These are phyloP conservation scores for Poterioochromonas sp. DNA, from an alignment of 352 stramenopile species.

Conservation along the genomic window DNA sequence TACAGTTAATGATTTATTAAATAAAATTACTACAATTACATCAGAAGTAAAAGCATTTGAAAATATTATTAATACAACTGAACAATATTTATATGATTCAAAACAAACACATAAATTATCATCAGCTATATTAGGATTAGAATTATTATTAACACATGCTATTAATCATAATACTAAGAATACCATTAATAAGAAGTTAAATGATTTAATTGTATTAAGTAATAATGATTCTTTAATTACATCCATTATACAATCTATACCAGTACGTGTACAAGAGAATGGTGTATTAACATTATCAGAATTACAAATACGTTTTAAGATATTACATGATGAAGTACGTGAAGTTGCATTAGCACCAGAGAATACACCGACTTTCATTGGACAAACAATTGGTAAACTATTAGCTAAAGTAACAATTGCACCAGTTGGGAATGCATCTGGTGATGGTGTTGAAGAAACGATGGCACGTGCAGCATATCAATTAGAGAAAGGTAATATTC, in stretches of 20 bases:
- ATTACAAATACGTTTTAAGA: constrained; percentile 18
- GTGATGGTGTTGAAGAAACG: constrained; percentile 12
- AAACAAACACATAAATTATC: background rate
- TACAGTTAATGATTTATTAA: background rate
- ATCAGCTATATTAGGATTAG: background rate
- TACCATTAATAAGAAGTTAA: background rate
- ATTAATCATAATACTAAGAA: background rate
- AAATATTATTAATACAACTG: background rate
- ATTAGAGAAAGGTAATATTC: constrained; percentile 7
- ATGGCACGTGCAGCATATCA: constrained; percentile 13
- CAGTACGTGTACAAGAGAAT: background rate
- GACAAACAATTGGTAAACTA: constrained; percentile 25
- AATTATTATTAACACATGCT: background rate
- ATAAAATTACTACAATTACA: background rate
- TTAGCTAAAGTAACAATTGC: constrained; percentile 2
- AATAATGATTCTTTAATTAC: background rate
- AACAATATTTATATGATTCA: background rate
- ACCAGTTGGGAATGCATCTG: background rate
- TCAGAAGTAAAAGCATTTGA: background rate
- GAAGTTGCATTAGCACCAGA: constrained; percentile 28
- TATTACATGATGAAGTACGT: constrained; percentile 13
- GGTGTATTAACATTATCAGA: background rate
- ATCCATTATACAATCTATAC: background rate
- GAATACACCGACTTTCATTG: background rate
- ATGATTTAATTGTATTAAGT: background rate